Evolutionary conservation across 1,139 yeast genomes (phyloP).

Genomic region (Taiozyma sp.): DNA sequence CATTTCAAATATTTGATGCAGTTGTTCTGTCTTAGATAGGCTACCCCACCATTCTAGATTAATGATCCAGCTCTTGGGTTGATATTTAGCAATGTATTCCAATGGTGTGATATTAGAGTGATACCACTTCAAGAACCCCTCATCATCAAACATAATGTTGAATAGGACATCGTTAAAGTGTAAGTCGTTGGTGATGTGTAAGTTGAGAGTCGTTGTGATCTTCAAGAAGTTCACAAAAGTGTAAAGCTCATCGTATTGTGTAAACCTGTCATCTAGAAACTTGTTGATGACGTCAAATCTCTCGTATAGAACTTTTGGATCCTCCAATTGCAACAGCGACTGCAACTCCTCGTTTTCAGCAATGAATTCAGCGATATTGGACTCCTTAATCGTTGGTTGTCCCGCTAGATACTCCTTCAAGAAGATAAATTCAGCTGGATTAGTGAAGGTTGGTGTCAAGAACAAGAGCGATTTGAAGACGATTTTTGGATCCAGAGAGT

Average conservation of each 20-base stretch:
- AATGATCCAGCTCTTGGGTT: conserved; percentile 5
- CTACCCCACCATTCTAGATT: conserved; percentile 1
- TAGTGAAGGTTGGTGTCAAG: neutral
- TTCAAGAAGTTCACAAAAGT: neutral
- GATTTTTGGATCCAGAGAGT: neutral
- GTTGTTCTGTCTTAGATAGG: neutral
- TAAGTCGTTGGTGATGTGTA: neutral
- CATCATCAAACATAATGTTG: neutral
- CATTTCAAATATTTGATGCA: neutral
- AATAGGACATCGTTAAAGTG: neutral
- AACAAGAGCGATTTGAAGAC: neutral
- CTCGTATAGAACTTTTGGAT: neutral
- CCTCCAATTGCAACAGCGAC: conserved; percentile 1
- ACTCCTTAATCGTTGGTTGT: neutral
- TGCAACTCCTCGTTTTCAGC: neutral
- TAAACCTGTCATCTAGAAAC: neutral
- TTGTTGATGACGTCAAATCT: neutral
- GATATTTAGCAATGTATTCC: conserved; percentile 3
- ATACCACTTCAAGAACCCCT: neutral
- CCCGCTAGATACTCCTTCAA: neutral
- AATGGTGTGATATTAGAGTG: neutral
- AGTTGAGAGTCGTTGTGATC: neutral
- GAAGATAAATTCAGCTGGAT: neutral
- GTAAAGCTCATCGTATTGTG: neutral
- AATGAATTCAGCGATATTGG: neutral